Base-by-base conservation (phyloP, 2,329 filamentous ascomycete genomes). In the Furcasterigmium furcatum region DNA sequence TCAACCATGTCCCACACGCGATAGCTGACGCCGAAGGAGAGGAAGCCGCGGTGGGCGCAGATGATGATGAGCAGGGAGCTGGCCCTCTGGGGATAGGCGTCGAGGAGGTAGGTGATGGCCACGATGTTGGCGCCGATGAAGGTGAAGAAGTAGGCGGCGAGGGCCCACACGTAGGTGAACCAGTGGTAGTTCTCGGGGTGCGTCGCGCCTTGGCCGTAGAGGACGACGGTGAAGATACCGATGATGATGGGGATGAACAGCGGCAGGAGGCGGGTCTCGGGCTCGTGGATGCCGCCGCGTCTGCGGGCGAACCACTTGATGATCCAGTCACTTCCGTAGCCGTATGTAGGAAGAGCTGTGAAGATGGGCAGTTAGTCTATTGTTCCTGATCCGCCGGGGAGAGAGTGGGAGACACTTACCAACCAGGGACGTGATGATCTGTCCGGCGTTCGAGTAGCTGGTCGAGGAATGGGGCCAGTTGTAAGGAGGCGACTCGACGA, bases 51-150 rank as follows among this genome's bases (percentile, higher is more conserved):
- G 50, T 72, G 62, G 5, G 71, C 68, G 41, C 68, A 73, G 24
- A 75, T 68, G 29, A 75, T 64, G 4, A 74, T 64, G 18, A 75
- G 52, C 2, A 72, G 47, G 1, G 71, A 66, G 0, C 67, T 67
- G 4, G 68, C 63, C 3, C 66, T 59, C 3, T 62, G 60, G 2
- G 70, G 70, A 45, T 73, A 74, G 2, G 64, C 61, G 45, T 74
- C 71, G 3, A 75, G 61, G 5, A 70, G 52, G 47, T 70, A 72
- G 0, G 68, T 71, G 41, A 72, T 70, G 0, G 61, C 68, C 4
- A 67, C 65, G 44, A 73, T 71, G 48, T 73, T 74, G 9, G 64
- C 64, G 1, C 68, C 65, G 16, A 27, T 53, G 41, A 70, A 68
- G 29, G 56, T 53, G 41, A 70, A 69, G 41, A 64, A 62, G 48